These are phyloP conservation scores for Kalaharituber pfeilii DNA, from an alignment of 2,329 filamentous ascomycete genomes.

Conservation along the genomic window DNA sequence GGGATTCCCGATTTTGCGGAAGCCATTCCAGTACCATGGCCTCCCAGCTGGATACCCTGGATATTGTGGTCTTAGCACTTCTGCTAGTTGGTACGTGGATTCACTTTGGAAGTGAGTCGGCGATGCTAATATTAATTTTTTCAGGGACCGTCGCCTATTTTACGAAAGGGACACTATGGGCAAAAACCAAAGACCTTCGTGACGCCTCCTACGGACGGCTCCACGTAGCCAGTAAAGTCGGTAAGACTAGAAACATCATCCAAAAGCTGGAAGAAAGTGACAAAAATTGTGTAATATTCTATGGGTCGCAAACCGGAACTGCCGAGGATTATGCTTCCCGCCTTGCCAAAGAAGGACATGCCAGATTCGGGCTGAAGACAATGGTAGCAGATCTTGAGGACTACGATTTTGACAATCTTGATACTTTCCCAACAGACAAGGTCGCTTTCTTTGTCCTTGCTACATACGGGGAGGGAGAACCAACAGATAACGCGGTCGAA, in stretches of 20 bases:
- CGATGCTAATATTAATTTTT: neutral
- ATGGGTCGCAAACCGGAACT: constrained; percentile 94
- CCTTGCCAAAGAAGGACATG: constrained; percentile 91
- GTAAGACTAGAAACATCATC: constrained; percentile 76
- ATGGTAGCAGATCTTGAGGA: constrained; percentile 98
- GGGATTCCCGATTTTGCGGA: neutral
- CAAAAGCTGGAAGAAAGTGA: constrained; percentile 90
- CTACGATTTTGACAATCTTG: constrained; percentile 90
- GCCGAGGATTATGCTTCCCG: constrained; percentile 96
- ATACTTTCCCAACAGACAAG: constrained; percentile 75
- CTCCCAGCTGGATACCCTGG: constrained; percentile 74
- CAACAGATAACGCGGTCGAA: constrained; percentile 95
- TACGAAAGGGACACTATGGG: constrained; percentile 94
- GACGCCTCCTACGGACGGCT: constrained; percentile 40
- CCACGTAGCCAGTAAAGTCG: constrained; percentile 41
- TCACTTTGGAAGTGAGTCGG: constrained; percentile 1
- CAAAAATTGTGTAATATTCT: constrained; percentile 98
- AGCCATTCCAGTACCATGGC: constrained; percentile 44
- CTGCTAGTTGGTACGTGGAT: constrained; percentile 52
- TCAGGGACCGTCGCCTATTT: constrained; percentile 67
- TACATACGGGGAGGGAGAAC: constrained; percentile 95
- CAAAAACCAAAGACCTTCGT: constrained; percentile 71
- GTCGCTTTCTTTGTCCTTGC: constrained; percentile 88
- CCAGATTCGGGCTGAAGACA: constrained; percentile 85
- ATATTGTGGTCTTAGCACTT: constrained; percentile 73